These are phyloP conservation scores for Coemansia sp. DNA, from an alignment of 192 early-diverging fungal genomes.

Conservation along the genomic window DNA sequence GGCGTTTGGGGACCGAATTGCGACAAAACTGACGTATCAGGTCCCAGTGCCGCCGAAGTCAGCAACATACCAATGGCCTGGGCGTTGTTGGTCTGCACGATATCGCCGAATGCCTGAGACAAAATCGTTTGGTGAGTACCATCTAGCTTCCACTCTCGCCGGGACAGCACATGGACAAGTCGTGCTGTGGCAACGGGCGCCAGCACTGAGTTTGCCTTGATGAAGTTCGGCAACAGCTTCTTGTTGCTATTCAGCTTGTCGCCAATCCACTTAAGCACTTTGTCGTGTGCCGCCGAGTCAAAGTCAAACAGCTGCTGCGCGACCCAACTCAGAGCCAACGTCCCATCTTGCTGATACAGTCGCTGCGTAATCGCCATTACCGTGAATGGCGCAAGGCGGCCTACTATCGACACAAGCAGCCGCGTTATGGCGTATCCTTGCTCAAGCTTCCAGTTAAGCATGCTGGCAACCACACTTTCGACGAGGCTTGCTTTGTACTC, in stretches of 20 bases:
- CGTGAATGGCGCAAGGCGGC: background rate
- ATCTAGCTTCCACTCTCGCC: slow-evolving; percentile 24
- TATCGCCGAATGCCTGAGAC: slow-evolving; percentile 13
- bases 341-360: background rate
- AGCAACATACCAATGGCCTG: slow-evolving; percentile 29
- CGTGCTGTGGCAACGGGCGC: slow-evolving; percentile 15
- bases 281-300: slow-evolving; percentile 15
- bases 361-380: background rate
- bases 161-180: slow-evolving; percentile 26
- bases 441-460: slow-evolving; percentile 6
- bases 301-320: slow-evolving; percentile 13
- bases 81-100: slow-evolving; percentile 6
- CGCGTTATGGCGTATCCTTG: slow-evolving; percentile 1
- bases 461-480: background rate
- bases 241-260: slow-evolving; percentile 10
- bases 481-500: background rate
- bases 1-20: slow-evolving; percentile 23
- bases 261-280: slow-evolving; percentile 17
- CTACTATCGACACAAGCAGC: background rate
- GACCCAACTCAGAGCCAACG: slow-evolving; percentile 21
- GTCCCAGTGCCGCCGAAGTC: slow-evolving; percentile 28
- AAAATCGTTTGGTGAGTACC: slow-evolving; percentile 21
- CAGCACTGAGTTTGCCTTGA: slow-evolving; percentile 10
- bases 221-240: background rate
- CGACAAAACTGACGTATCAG: slow-evolving; percentile 17